Evolutionary conservation across 2,329 filamentous ascomycete genomes (phyloP), one percentile per base, ranked within the genome.

Genomic region (Tolypocladium nubicola): DNA sequence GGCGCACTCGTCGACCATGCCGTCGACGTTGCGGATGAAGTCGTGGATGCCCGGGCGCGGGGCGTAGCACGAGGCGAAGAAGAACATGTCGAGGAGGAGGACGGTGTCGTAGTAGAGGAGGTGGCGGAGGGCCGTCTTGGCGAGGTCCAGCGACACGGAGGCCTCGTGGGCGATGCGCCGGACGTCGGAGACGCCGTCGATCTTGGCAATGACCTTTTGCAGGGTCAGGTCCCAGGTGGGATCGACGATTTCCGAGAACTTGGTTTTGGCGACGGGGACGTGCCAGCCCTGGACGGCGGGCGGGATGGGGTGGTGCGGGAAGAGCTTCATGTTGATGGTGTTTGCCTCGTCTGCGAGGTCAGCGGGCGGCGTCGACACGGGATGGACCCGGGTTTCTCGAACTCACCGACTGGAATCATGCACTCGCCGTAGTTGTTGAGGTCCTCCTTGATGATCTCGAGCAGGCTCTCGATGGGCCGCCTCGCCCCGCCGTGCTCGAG

Each of bases 361-460:
- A 54, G 26, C 26, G 49, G n/a, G 26, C 23, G 35, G 16, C 6
- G 13, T 16, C 14, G 23, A 19, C 19, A 2, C 13, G 2, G 21
- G 13, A 7, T 5, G 8, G 13, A 53, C 37, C n/a, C 58, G 37
- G 23, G 56, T 13, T 37, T 55, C 38, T 16, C 30, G 45, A 19
- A 76, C 82, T 61, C 75, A 92, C 89, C 89, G 61, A 97, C 93
- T 0, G 92, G 92, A 66, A 97, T 96, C 92, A 96, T 96, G 79
- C 92, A 96, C 75, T 99, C 94, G 68, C 90, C 92, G 68, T 97
- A 99, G 66, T 95, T 95, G 68, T 97, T 97, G 64, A 99, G 70
- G 69, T 99, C 92, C 73, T 97, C 85, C 68, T 86, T 86, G 58
- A 88, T 80, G 60, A 88, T 87, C 72, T 88, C 91, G 64, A 97